Evolutionary conservation across 2,329 filamentous ascomycete genomes (phyloP), one percentile per base, ranked within the genome.

Genomic region (Plectosphaerella sp.): DNA sequence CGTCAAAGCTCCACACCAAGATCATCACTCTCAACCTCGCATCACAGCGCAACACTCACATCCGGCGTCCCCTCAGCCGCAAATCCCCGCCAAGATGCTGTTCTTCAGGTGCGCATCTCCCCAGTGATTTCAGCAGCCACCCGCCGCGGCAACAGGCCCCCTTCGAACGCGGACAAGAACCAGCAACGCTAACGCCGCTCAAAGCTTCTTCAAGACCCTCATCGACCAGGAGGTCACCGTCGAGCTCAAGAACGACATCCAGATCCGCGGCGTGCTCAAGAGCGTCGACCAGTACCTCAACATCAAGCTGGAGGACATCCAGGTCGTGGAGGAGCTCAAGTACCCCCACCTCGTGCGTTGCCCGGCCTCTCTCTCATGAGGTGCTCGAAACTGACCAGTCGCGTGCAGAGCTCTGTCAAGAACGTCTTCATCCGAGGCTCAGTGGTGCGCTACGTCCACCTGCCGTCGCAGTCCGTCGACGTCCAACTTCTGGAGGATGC

Each of bases 161-260:
- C 28, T 12, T 33, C 28, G 28, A 33, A 33, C 8, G 28, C 28
- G 28, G 28, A 33, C 28, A 33, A 33, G 28, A 3, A 12, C 28
- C 43, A 14, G 11, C 9, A 16, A 7, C 25, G 45, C 22, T 47
- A 14, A 51, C 39, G 33, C 36, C n/a, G 18, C 28, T 16, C 24
- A 18, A 67, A 94, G 89, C 76, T 97, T 97, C 78, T 97, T 97
- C 85, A 97, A 97, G 73, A 97, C 93, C 50, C 88, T 97, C 65
- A 95, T 97, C 69, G 94, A 97, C 77, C 88, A 94, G 62, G 87
- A 95, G 77, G 92, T 99, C 66, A 97, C 92, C 46, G 91, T 99
- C 68, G 94, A 99, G 78, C 89, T 99, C 70, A 99, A 99, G 76
- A 99, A 99, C 72, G 94, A 99, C 74, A 96, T 99, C 62, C 91